Conservation (phyloP, 164 flowering plant species). For the Macadamia integrifolia region DNA sequence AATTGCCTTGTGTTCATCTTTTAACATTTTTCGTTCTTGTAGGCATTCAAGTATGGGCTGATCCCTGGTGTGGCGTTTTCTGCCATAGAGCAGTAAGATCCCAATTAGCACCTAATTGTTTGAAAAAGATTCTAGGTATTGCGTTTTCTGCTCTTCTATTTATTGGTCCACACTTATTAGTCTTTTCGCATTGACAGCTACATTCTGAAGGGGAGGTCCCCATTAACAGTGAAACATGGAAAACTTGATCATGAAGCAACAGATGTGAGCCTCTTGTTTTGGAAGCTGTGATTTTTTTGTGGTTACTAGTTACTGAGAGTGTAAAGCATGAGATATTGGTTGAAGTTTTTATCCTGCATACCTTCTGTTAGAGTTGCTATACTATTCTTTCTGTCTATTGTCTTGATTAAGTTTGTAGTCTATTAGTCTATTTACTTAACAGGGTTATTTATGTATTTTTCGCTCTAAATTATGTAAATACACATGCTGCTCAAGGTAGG, state of each 20-base stretch:
- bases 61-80: slow-evolving; percentile 79
- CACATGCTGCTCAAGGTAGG: no score
- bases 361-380: no score
- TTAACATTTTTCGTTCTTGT: slow-evolving; percentile 16
- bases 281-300: neutral
- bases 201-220: slow-evolving; percentile 62
- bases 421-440: no score
- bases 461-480: no score
- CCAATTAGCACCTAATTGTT: neutral
- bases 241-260: slow-evolving; percentile 95
- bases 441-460: no score
- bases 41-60: slow-evolving; percentile 93
- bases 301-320: no score
- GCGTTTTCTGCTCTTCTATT: neutral
- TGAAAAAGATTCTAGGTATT: neutral
- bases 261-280: slow-evolving; percentile 40
- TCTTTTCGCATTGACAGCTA: slow-evolving; percentile 45
- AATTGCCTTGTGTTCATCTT: neutral
- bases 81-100: slow-evolving; percentile 82
- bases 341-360: no score
- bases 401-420: no score
- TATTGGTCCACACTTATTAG: neutral
- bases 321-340: no score
- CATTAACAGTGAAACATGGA: slow-evolving; percentile 87
- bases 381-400: no score